Conservation (phyloP, 805 yeast species). For the Nakazawaea holstii region DNA sequence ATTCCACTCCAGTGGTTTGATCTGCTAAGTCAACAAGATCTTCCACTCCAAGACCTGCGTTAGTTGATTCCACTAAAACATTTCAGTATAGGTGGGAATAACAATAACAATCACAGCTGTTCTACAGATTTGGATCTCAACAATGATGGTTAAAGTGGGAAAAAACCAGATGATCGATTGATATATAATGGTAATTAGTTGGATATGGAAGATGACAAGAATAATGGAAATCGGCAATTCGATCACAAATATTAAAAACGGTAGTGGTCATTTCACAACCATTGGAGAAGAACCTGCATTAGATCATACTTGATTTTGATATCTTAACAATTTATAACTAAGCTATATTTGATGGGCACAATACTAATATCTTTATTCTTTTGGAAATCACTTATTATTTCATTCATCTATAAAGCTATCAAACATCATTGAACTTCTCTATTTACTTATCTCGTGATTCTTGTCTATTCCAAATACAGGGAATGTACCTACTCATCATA, state of each 20-base stretch:
- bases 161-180: constrained; percentile 29
- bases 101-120: too few relatives aligned
- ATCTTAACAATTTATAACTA: too few relatives aligned
- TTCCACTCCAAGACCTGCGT: constrained; percentile 13
- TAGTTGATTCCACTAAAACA: constrained; percentile 19
- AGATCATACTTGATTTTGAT: too few relatives aligned
- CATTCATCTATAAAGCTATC: too few relatives aligned
- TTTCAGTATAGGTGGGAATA: constrained; percentile 14
- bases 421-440: too few relatives aligned
- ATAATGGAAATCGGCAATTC: constrained; percentile 5
- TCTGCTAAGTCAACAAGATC: constrained; percentile 8
- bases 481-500: too few relatives aligned
- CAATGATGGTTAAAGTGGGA: constrained; percentile 12
- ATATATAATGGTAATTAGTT: constrained; percentile 57
- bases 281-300: background rate
- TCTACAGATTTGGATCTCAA: background rate
- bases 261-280: background rate
- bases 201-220: constrained; percentile 44
- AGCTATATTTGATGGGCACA: too few relatives aligned
- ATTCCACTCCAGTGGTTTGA: constrained; percentile 5
- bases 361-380: too few relatives aligned
- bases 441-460: too few relatives aligned
- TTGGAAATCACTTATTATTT: too few relatives aligned
- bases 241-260: background rate
- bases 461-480: too few relatives aligned